Conservation (phyloP, 148 eudicot genomes). For the Gaultheria prostrata region DNA sequence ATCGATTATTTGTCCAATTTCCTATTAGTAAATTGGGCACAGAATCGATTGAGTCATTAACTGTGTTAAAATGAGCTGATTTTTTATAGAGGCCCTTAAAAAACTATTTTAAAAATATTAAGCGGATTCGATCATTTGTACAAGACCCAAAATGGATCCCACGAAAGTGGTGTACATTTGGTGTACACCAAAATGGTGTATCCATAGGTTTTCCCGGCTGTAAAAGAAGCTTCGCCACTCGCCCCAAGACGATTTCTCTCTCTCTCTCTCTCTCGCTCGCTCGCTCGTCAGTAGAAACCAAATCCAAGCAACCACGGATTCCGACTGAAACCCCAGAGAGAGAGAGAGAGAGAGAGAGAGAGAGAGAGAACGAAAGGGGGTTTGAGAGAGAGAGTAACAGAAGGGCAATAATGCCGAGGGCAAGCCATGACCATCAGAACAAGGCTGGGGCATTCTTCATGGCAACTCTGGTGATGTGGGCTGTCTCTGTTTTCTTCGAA, state of each 20-base stretch:
- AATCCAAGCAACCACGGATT: background rate
- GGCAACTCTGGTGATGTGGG: slow-evolving; percentile 72
- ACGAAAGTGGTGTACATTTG: too few species aligned
- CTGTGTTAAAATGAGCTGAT: too few species aligned
- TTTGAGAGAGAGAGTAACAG: slow-evolving; percentile 14
- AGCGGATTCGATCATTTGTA: too few species aligned
- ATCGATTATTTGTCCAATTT: too few species aligned
- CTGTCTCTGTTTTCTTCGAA: slow-evolving; percentile 57
- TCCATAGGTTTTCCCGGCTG: background rate
- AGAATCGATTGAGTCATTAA: too few species aligned
- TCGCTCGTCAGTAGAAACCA: background rate
- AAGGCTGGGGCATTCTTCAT: slow-evolving; percentile 49
- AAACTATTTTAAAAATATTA: too few species aligned
- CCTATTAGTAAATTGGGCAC: too few species aligned
- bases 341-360: too few species aligned
- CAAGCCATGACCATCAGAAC: slow-evolving; percentile 16
- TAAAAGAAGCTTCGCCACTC: background rate
- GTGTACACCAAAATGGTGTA: background rate
- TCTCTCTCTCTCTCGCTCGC: background rate
- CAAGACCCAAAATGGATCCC: too few species aligned
- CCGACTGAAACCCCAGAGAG: background rate
- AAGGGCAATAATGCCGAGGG: slow-evolving; percentile 22
- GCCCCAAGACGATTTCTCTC: too few species aligned
- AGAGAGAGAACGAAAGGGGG: background rate
- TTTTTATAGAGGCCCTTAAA: too few species aligned